Evolutionary conservation across 345 rosid species (phyloP).

Genomic region (Ceriops tagal): DNA sequence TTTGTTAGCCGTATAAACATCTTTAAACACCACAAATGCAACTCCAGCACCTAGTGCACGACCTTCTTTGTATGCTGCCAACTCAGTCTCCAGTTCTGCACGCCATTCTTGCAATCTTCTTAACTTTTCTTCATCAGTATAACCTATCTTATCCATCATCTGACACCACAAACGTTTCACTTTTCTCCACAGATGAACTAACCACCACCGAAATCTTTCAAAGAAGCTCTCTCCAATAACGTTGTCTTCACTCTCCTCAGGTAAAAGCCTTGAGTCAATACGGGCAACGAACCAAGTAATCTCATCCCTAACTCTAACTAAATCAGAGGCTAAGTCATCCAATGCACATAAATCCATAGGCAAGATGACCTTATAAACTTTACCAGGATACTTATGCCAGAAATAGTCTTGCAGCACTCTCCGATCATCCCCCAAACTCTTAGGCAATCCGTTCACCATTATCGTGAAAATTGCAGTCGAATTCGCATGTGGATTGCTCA

Average conservation of each 20-base stretch:
- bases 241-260: constrained; percentile 43
- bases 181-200: constrained; percentile 34
- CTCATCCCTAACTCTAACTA: constrained; percentile 77
- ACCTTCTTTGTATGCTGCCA: constrained; percentile 72
- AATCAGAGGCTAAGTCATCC: constrained; percentile 82
- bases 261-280: constrained; percentile 69
- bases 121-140: constrained; percentile 62
- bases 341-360: constrained; percentile 97
- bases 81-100: constrained; percentile 64
- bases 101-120: constrained; percentile 72
- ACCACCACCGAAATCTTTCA: constrained; percentile 26
- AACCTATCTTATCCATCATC: constrained; percentile 49
- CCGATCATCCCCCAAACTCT: constrained; percentile 67
- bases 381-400: constrained; percentile 72
- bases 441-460: constrained; percentile 90
- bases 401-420: constrained; percentile 66
- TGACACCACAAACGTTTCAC: constrained; percentile 40
- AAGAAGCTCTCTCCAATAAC: constrained; percentile 17
- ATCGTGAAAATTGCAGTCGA: constrained; percentile 80
- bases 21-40: constrained; percentile 90
- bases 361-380: constrained; percentile 65
- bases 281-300: constrained; percentile 87
- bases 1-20: constrained; percentile 89
- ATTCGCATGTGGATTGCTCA: constrained; percentile 56
- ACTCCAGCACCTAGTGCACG: constrained; percentile 84